phyloP scores from a whole-genome alignment of 2,329 filamentous ascomycete species.

The Onygena corvina region DNA sequence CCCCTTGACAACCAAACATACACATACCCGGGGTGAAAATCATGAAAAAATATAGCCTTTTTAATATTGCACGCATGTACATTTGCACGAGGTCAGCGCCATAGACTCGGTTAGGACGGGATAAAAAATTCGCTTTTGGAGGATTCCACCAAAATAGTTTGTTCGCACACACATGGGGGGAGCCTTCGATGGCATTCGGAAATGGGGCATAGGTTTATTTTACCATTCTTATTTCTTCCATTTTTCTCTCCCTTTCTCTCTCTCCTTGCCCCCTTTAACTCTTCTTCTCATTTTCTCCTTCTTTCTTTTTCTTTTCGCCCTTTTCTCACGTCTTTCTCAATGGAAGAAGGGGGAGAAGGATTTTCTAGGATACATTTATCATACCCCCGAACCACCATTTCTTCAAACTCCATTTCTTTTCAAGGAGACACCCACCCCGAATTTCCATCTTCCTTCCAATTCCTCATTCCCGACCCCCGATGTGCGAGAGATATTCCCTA shows the following conservation, averaged over 20 bases:
- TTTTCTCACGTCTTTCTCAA: neutral
- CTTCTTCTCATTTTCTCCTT: constrained; percentile 1
- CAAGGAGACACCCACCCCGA: neutral
- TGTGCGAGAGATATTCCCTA: neutral
- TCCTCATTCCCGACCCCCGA: neutral
- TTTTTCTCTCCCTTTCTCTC: constrained; percentile 5
- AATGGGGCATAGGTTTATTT: neutral
- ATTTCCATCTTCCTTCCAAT: neutral
- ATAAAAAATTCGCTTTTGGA: constrained; percentile 1
- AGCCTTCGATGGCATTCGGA: neutral
- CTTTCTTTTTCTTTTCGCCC: neutral
- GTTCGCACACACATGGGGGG: neutral
- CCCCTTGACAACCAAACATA: neutral
- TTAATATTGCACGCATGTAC: neutral
- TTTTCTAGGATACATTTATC: neutral
- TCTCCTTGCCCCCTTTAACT: neutral
- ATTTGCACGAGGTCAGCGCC: neutral
- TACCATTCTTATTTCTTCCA: neutral
- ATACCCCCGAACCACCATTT: neutral
- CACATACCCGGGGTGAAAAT: neutral
- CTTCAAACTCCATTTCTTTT: neutral
- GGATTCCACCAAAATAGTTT: neutral
- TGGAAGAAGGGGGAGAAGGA: neutral
- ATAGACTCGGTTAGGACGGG: neutral
- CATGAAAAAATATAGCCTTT: neutral